phyloP scores from a whole-genome alignment of 495 filamentous ascomycete genomes.

The Rhizodiscina lignyota region DNA sequence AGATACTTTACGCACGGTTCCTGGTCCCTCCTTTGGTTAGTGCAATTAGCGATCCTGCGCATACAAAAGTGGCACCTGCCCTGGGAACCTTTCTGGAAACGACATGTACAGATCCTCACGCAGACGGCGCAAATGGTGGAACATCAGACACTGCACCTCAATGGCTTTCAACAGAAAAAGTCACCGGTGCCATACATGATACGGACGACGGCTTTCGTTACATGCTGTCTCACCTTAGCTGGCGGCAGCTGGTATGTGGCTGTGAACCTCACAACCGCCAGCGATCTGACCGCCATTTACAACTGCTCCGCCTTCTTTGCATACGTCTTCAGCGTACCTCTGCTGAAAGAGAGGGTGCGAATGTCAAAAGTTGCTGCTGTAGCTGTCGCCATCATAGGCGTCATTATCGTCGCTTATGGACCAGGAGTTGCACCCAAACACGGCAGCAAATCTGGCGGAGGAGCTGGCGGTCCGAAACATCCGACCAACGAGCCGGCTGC shows the following conservation, averaged over 20 bases:
- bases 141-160: constrained; percentile 42
- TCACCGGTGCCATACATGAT: constrained; percentile 60
- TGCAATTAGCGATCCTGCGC: constrained; percentile 65
- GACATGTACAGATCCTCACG: constrained; percentile 55
- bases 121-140: constrained; percentile 80
- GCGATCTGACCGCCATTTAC: constrained; percentile 93
- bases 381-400: constrained; percentile 67
- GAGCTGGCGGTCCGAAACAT: constrained; percentile 23
- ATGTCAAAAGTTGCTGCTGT: constrained; percentile 73
- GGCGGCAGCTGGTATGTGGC: constrained; percentile 94
- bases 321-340: constrained; percentile 82
- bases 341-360: constrained; percentile 69
- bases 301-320: constrained; percentile 98
- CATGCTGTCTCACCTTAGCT: constrained; percentile 73
- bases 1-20: constrained; percentile 88
- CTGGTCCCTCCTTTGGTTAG: constrained; percentile 76
- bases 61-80: constrained; percentile 52
- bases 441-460: constrained; percentile 33
- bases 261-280: constrained; percentile 78
- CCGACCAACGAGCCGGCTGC: constrained; percentile 34
- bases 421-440: constrained; percentile 35
- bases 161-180: constrained; percentile 26
- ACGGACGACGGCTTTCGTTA: constrained; percentile 62
- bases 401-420: constrained; percentile 85
- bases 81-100: constrained; percentile 77